Base-by-base conservation (phyloP, 208 protist species). In the Trypanosoma rangeli region DNA sequence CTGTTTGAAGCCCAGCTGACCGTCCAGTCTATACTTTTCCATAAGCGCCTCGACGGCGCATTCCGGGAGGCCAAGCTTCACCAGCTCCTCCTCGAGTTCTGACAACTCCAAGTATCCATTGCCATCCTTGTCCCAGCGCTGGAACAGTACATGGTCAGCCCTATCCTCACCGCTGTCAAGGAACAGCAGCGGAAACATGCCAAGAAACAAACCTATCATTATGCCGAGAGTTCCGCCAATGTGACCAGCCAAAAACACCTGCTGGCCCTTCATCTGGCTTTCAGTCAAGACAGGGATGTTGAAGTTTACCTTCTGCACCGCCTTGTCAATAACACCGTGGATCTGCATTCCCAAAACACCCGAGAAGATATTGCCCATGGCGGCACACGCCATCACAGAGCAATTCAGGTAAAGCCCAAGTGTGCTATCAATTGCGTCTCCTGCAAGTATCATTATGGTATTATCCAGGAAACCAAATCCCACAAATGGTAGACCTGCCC, bases 391-490 rank as follows among this genome's bases (percentile, higher is more conserved):
- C 24, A 95, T 66, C 20, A 97, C 89, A 55, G 92, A 94, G 80
- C 89, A 95, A 78, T 95, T 92, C 33, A 97, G 74, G 70, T 95
- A 97, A 53, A 94, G 85, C 18, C 89, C 89, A 46, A 97, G 74
- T 5, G 81, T 83, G 64, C 84, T 77, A 63, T 97, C 90, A 49
- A 97, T 97, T n/a, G 85, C 62, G 70, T 95, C 92, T 22, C 92
- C 92, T 46, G 89, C 90, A 31, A 97, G 72, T 73, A 97, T 93
- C 92, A 97, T 97, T 15, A 79, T 82, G 8, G 90, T 83, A 65
- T 97, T 97, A 78, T 97, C 92, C 13, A 97, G 76, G 58, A 97
- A 95, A 24, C 92, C 92, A 74, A 97, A 97, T 10, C 92, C 92
- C 22, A 97, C 90, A 82, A 97, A 97, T 5, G 92, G 92, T 48